phyloP scores from a whole-genome alignment of 495 filamentous ascomycete genomes.

The Xylaria venustula region DNA sequence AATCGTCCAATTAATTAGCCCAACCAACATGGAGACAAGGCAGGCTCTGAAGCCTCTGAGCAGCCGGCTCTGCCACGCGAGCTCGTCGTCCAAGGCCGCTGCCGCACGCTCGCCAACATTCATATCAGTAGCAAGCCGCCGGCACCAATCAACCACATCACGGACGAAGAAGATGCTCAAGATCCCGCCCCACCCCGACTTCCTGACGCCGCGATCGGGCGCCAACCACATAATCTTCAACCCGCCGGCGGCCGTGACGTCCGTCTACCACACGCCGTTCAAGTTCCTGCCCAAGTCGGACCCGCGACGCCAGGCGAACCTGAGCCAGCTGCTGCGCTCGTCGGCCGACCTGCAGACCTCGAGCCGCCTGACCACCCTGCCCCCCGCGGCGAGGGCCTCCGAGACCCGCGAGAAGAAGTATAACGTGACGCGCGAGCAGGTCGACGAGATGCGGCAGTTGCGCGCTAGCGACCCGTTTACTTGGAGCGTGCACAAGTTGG shows the following conservation, averaged over 20 bases:
- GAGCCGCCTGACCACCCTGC: constrained; percentile 6
- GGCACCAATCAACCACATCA: constrained; percentile 67
- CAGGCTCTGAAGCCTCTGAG: constrained; percentile 25
- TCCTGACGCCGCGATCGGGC: constrained; percentile 41
- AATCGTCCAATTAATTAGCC: background rate
- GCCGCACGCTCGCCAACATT: constrained; percentile 61
- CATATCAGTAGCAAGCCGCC: constrained; percentile 60
- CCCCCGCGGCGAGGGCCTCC: constrained; percentile 53
- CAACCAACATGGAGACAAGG: constrained; percentile 30
- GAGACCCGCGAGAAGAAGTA: constrained; percentile 57
- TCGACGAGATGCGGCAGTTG: constrained; percentile 76
- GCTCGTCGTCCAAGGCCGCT: too few relatives aligned
- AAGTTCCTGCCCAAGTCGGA: constrained; percentile 86
- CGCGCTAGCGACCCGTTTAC: constrained; percentile 62
- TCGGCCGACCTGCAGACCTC: constrained; percentile 15
- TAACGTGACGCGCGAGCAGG: constrained; percentile 70
- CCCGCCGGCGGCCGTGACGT: constrained; percentile 81
- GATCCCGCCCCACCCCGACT: constrained; percentile 71
- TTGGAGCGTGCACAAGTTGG: constrained; percentile 71
- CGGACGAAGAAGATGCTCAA: constrained; percentile 71
- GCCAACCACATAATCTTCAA: constrained; percentile 85
- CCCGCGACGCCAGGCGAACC: constrained; percentile 56
- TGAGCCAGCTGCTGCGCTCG: constrained; percentile 37
- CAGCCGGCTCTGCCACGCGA: constrained; percentile 20
- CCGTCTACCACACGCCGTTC: constrained; percentile 79